Conservation (phyloP, 352 stramenopile genomes). For the Phytophthora litchii region DNA sequence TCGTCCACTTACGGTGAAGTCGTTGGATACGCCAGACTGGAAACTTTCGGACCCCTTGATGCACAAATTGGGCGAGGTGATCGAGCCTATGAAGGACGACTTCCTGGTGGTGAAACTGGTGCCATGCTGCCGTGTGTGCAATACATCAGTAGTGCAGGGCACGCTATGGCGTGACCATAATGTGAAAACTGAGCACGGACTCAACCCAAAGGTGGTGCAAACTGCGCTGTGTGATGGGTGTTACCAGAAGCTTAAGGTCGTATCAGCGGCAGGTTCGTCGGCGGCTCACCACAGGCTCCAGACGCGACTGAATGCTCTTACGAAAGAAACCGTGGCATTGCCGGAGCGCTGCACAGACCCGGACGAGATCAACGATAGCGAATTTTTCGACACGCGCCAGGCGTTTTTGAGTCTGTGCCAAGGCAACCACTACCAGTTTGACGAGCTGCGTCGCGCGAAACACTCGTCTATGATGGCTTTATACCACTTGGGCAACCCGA, state of each 20-base stretch:
- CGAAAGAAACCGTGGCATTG: slow-evolving; percentile 59
- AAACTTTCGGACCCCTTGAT: slow-evolving; percentile 82
- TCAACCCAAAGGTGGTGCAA: slow-evolving; percentile 74
- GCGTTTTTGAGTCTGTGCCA: slow-evolving; percentile 97
- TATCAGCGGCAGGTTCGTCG: slow-evolving; percentile 32
- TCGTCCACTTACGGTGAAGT: slow-evolving; percentile 49
- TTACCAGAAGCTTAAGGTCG: slow-evolving; percentile 73
- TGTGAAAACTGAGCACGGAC: slow-evolving; percentile 63
- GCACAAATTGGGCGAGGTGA: slow-evolving; percentile 86
- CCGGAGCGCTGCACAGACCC: slow-evolving; percentile 80
- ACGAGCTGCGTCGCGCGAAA: slow-evolving; percentile 97
- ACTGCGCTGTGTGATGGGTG: slow-evolving; percentile 79
- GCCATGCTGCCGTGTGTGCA: slow-evolving; percentile 84
- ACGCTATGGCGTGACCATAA: slow-evolving; percentile 66
- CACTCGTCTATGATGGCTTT: slow-evolving; percentile 99
- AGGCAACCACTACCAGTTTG: slow-evolving; percentile 99
- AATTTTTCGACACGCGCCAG: slow-evolving; percentile 97
- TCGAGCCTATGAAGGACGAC: slow-evolving; percentile 91
- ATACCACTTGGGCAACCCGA: slow-evolving; percentile 98
- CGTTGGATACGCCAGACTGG: slow-evolving; percentile 66
- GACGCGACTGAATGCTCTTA: slow-evolving; percentile 55
- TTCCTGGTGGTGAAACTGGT: slow-evolving; percentile 89
- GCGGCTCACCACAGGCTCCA: slow-evolving; percentile 51
- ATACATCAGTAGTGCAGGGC: slow-evolving; percentile 74
- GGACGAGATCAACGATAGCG: slow-evolving; percentile 86